Percentiles rank a stretch among this genome's conserved stretches.
phyloP scores from a whole-genome alignment of 2,329 filamentous ascomycete genomes.

The Botrytis elliptica region DNA sequence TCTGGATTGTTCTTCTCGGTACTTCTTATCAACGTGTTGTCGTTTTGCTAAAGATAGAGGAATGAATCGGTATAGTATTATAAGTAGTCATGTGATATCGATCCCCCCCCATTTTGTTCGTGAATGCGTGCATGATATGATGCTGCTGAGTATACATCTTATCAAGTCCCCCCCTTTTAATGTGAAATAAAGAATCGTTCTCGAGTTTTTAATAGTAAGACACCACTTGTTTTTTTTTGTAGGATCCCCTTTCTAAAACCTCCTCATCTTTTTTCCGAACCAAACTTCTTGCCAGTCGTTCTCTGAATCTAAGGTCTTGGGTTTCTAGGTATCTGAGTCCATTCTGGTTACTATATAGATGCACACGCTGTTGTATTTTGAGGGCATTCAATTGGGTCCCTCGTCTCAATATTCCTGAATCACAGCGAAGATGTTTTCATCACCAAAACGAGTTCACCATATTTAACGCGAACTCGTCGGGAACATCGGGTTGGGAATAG shows the following conservation, averaged over 20 bases:
- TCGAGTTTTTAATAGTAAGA: background rate
- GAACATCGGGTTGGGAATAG: background rate
- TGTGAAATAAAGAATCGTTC: background rate
- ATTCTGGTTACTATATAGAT: background rate
- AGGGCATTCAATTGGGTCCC: background rate
- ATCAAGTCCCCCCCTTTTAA: no score
- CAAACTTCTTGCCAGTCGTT: background rate
- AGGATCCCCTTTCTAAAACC: background rate
- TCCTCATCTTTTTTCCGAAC: background rate
- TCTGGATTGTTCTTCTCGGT: background rate
- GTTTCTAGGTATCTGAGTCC: background rate
- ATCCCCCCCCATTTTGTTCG: background rate
- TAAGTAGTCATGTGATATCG: background rate
- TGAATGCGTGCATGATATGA: background rate
- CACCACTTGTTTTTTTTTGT: no score
- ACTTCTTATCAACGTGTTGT: background rate
- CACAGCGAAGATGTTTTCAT: background rate
- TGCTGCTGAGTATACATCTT: no score
- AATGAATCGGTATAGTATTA: background rate
- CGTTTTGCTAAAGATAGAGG: background rate
- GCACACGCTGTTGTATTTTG: accelerated
- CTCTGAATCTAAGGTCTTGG: background rate
- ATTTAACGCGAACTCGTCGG: background rate
- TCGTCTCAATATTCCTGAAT: background rate
- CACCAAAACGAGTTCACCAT: background rate